A percentile compares a stretch with the other conserved stretches of the same genome.
phyloP scores from a whole-genome alignment of 139 green algal species.

The Asterochloris sp. region DNA sequence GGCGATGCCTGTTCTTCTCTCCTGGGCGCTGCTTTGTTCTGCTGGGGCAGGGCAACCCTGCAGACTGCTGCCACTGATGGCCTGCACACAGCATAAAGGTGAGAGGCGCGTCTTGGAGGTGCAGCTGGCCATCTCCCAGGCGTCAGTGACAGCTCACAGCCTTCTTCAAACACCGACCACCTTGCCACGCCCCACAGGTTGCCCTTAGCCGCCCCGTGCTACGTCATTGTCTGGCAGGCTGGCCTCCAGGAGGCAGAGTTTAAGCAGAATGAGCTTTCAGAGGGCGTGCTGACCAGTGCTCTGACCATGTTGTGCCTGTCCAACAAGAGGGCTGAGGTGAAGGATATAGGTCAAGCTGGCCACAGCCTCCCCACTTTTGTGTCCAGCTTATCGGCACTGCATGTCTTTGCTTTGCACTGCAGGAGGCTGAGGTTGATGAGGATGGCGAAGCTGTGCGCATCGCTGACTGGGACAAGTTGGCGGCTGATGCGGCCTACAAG shows the following conservation, averaged over 20 bases:
- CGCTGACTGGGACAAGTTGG: slow-evolving; percentile 63
- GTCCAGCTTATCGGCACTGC: not conserved
- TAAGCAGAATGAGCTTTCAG: not conserved
- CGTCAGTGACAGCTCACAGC: too few species aligned
- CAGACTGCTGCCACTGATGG: too few species aligned
- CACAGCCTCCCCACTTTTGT: not conserved
- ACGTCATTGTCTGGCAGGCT: not conserved
- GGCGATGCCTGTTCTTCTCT: too few species aligned
- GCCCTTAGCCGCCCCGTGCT: too few species aligned
- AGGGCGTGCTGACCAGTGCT: not conserved
- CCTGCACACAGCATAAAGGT: too few species aligned
- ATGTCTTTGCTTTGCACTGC: not conserved
- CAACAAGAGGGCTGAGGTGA: not conserved
- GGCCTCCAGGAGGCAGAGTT: not conserved
- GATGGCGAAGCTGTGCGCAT: slow-evolving; percentile 43
- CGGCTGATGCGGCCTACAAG: slow-evolving; percentile 49
- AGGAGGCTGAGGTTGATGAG: slow-evolving; percentile 56
- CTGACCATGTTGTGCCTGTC: not conserved
- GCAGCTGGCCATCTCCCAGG: too few species aligned
- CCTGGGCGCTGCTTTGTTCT: too few species aligned
- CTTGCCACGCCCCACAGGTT: too few species aligned
- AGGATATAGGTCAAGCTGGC: not conserved
- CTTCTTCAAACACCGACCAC: too few species aligned
- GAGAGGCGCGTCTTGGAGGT: too few species aligned
- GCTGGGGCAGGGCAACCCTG: too few species aligned